Percentiles rank a stretch among this genome's conserved stretches.
These are phyloP conservation scores for Boletus subparvulus DNA, from an alignment of 768 basidiomycete genomes.

Conservation along the genomic window DNA sequence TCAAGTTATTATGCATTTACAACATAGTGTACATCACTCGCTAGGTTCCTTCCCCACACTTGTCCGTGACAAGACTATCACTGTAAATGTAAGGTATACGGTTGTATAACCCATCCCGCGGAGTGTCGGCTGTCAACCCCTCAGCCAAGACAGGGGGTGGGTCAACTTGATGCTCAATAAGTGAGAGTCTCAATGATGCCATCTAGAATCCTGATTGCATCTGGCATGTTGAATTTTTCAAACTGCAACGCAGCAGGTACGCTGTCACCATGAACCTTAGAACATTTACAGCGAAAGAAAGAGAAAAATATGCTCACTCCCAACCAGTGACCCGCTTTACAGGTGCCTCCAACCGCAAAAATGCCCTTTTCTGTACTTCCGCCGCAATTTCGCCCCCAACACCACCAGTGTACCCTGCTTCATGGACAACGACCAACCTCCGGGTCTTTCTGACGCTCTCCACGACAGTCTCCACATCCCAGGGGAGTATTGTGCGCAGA, in stretches of 20 bases:
- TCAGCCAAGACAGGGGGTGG: neutral
- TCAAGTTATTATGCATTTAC: neutral
- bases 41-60: neutral
- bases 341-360: slow-evolving; percentile 85
- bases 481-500: slow-evolving; percentile 83
- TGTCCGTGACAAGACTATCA: neutral
- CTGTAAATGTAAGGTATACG: slow-evolving; percentile 1
- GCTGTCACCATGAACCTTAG: slow-evolving; percentile 37
- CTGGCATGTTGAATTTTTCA: slow-evolving; percentile 92
- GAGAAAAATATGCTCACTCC: slow-evolving; percentile 67
- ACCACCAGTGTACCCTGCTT: slow-evolving; percentile 84
- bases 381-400: slow-evolving; percentile 92
- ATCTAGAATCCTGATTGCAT: slow-evolving; percentile 79
- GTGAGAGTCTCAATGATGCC: slow-evolving; percentile 79
- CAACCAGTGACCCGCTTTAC: slow-evolving; percentile 86
- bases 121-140: neutral
- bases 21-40: slow-evolving; percentile 1
- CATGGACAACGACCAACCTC: slow-evolving; percentile 85
- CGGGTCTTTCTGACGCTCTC: slow-evolving; percentile 87
- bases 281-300: neutral
- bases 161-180: slow-evolving; percentile 43
- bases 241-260: slow-evolving; percentile 82
- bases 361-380: slow-evolving; percentile 85
- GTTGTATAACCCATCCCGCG: neutral
- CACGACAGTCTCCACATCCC: slow-evolving; percentile 78